These are phyloP conservation scores for Neofusicoccum parvum DNA, from an alignment of 2,329 filamentous ascomycete genomes.

Conservation along the genomic window DNA sequence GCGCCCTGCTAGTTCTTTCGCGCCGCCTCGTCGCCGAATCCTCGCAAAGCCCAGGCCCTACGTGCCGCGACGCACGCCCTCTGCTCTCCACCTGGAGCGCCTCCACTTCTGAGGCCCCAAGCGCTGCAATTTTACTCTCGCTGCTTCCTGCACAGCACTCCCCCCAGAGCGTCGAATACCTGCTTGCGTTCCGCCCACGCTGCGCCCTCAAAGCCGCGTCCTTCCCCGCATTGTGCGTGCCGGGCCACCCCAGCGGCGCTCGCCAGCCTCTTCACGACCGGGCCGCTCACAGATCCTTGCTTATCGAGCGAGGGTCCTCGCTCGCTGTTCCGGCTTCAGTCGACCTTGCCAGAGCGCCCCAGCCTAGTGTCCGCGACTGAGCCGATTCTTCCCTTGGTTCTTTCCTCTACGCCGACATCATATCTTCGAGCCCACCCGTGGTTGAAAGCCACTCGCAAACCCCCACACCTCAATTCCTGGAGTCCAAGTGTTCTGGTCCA, in stretches of 20 bases:
- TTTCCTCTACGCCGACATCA: slow-evolving; percentile 8
- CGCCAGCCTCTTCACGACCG: slow-evolving; percentile 16
- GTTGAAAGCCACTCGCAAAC: not conserved
- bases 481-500: not conserved
- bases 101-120: slow-evolving; percentile 13
- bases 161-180: slow-evolving; percentile 7
- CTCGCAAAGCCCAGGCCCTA: slow-evolving; percentile 20
- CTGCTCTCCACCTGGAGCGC: slow-evolving; percentile 15
- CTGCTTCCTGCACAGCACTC: not conserved
- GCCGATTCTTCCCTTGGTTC: slow-evolving; percentile 18
- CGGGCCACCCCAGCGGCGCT: slow-evolving; percentile 5
- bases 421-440: slow-evolving; percentile 1
- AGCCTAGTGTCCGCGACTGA: slow-evolving; percentile 10
- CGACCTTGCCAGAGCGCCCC: slow-evolving; percentile 10
- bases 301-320: slow-evolving; percentile 17
- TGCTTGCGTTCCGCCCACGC: not conserved
- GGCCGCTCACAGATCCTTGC: slow-evolving; percentile 7
- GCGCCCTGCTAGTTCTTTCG: slow-evolving; percentile 13
- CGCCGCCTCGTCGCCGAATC: slow-evolving; percentile 18
- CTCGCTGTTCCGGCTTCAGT: slow-evolving; percentile 7
- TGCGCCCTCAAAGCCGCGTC: not conserved
- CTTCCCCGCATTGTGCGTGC: slow-evolving; percentile 22
- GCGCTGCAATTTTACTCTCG: slow-evolving; percentile 18
- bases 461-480: slow-evolving; percentile 1
- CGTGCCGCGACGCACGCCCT: slow-evolving; percentile 18